Evolutionary conservation across 495 filamentous ascomycete genomes (phyloP).

Genomic region (Cercophora samala): DNA sequence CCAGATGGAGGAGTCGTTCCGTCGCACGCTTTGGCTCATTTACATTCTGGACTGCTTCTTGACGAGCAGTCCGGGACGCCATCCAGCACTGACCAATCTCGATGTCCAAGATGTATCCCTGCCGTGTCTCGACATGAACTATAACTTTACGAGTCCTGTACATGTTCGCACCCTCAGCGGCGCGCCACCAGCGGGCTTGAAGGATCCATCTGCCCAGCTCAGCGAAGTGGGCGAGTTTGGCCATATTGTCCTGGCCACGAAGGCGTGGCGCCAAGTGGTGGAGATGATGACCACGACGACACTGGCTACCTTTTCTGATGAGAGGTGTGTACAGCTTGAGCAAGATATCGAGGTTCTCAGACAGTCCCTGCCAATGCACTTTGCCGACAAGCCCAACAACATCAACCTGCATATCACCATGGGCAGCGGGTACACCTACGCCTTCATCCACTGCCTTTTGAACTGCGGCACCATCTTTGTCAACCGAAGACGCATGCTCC

Average conservation of each 20-base stretch:
- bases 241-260: constrained; percentile 50
- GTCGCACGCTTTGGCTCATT: constrained; percentile 50
- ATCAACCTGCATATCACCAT: constrained; percentile 53
- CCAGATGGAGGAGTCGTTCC: constrained; percentile 51
- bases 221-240: constrained; percentile 50
- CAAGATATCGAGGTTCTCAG: constrained; percentile 46
- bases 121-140: constrained; percentile 50
- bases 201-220: constrained; percentile 32
- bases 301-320: constrained; percentile 44
- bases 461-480: constrained; percentile 52
- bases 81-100: constrained; percentile 45
- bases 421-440: constrained; percentile 51
- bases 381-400: constrained; percentile 49
- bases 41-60: constrained; percentile 54
- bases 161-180: constrained; percentile 45
- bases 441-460: constrained; percentile 50
- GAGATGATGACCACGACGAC: constrained; percentile 51
- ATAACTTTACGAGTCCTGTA: constrained; percentile 48
- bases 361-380: constrained; percentile 45
- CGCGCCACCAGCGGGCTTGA: constrained; percentile 34
- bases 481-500: constrained; percentile 50
- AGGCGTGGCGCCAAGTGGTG: constrained; percentile 51
- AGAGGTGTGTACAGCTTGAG: constrained; percentile 42
- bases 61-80: constrained; percentile 52
- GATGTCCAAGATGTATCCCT: constrained; percentile 47